phyloP scores from a whole-genome alignment of 2,329 filamentous ascomycete species.

The Talaromyces marneffei region DNA sequence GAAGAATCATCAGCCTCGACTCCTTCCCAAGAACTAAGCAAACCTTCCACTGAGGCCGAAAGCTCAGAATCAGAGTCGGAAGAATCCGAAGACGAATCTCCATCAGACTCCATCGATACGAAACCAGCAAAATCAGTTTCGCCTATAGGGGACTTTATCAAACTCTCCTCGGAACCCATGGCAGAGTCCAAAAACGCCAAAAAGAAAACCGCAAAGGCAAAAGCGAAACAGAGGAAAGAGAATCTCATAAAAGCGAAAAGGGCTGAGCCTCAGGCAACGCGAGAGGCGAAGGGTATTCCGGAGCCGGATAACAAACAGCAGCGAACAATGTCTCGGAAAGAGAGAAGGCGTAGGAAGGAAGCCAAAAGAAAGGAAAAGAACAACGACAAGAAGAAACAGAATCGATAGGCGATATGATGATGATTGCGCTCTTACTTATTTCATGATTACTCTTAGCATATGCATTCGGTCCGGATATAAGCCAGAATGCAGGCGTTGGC shows the following conservation, averaged over 20 bases:
- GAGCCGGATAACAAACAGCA: not conserved
- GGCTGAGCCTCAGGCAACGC: conserved; percentile 3
- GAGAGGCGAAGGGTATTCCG: not conserved
- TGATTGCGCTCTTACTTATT: not conserved
- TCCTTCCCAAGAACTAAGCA: conserved; percentile 19
- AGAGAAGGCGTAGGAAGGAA: conserved; percentile 4
- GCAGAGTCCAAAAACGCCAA: conserved; percentile 8
- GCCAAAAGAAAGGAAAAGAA: conserved; percentile 9
- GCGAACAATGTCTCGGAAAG: not conserved
- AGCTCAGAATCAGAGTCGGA: conserved; percentile 17
- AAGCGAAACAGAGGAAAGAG: conserved; percentile 12
- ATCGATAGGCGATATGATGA: not conserved
- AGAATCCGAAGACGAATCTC: conserved; percentile 15
- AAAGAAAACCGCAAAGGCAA: conserved; percentile 13
- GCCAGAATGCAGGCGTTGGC: not conserved
- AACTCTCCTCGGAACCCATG: conserved; percentile 4
- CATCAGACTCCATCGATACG: not conserved
- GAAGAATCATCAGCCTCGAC: not conserved
- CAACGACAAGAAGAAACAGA: conserved; percentile 11
- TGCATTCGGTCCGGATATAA: not conserved
- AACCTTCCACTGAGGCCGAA: not conserved
- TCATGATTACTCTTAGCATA: not conserved
- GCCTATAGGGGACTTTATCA: conserved; percentile 12
- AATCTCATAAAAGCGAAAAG: conserved; percentile 1
- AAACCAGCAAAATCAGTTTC: not conserved